These are phyloP conservation scores for Odonthalia washingtoniensis DNA, from an alignment of 31 red algal species.

Conservation along the genomic window DNA sequence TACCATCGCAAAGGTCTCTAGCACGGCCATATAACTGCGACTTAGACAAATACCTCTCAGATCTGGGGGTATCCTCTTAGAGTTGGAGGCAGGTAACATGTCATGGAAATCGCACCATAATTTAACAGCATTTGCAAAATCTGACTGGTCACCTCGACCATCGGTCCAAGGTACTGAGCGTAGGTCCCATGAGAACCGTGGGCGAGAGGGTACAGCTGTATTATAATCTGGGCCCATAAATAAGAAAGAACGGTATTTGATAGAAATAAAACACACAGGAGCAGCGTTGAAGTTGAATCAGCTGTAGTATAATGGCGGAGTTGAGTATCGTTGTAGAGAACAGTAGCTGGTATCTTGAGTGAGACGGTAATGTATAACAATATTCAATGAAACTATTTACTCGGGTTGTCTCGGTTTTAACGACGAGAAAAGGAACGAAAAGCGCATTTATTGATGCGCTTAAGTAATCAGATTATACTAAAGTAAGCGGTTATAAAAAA, in stretches of 20 bases:
- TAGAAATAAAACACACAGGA: too few species aligned
- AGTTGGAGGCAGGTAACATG: neutral
- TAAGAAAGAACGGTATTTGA: neutral
- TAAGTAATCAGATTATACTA: too few species aligned
- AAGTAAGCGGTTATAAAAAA: too few species aligned
- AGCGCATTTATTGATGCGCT: too few species aligned
- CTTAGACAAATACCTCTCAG: neutral
- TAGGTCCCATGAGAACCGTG: conserved; percentile 11
- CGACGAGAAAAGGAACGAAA: too few species aligned
- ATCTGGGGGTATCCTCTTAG: neutral
- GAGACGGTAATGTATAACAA: too few species aligned
- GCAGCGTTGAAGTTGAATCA: too few species aligned
- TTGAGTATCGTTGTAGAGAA: too few species aligned
- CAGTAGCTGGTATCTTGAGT: too few species aligned
- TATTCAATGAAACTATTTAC: too few species aligned
- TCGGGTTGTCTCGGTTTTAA: too few species aligned
- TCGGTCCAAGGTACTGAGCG: conserved; percentile 3
- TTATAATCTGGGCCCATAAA: conserved; percentile 42
- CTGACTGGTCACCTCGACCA: neutral
- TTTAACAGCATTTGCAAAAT: neutral
- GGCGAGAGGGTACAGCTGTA: neutral
- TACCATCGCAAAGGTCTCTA: neutral
- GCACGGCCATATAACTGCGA: conserved; percentile 30
- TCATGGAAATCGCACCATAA: conserved; percentile 20
- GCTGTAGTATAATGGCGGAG: too few species aligned